Evolutionary conservation across 768 basidiomycete species (phyloP), one percentile per base, ranked within the genome.

Genomic region (Lactifluus piperatus): DNA sequence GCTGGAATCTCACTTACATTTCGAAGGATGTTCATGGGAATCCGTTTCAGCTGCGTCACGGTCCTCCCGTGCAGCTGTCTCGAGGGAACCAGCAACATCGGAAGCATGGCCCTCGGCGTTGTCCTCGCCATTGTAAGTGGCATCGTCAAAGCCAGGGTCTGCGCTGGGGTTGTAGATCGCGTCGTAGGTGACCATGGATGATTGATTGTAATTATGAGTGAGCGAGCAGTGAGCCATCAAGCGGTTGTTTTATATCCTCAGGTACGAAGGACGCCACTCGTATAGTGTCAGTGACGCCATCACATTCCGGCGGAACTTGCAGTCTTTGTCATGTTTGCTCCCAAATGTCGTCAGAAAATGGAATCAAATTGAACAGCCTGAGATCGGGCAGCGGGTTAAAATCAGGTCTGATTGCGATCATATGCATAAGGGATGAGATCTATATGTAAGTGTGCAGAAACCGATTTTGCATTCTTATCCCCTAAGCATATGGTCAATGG

Each of bases 401-500:
- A 27, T 48, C 36, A 48, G 34, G 29, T 34, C 16, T 20, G 14
- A 54, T 49, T 27, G 22, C 37, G 44, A 51, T 44, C 9, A 36
- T 16, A 32, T 29, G 14, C 16, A 50, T 14, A 44, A 22, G 41
- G 27, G 39, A 48, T 22, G 48, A 30, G 37, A 47, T 20, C 30
- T 46, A 34, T 20, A 58, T 41, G 20, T 50, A 47, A 48, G 18
- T 37, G 49, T 36, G 18, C 24, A 44, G 13, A 27, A 26, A n/a
- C 10, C n/a, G 34, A 34, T 46, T 32, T 39, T 51, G 52, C 44
- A 58, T 37, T 13, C 41, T 60, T 61, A 63, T 3, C 36, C 51
- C 24, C 39, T 46, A 30, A 54, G 64, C 56, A 64, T 64, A 24
- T 61, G 60, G 8, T 61, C 60, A 9, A 56, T 57, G 37, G 58